Evolutionary conservation across 345 rosid species (phyloP), one percentile per base, ranked within the genome.

Genomic region (Anastatica hierochuntica): DNA sequence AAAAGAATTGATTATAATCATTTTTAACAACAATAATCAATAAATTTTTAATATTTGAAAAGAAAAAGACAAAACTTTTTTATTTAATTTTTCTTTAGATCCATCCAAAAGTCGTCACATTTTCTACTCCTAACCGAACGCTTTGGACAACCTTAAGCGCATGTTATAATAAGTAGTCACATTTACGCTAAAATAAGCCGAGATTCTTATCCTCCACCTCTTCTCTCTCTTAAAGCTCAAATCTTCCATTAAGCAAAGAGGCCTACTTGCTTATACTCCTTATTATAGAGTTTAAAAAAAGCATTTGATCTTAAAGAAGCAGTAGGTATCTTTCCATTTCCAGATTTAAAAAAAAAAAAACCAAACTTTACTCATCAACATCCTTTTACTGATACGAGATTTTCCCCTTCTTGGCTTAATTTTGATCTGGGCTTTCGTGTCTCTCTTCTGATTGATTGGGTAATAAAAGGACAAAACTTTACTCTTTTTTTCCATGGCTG

Each of bases 401-500:
- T 49, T 56, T 51, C 43, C 52, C 36, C 45, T 56, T 49, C 52
- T 56, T 33, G 39, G 20, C 51, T 20, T 3, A 17, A 12, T 16
- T 40, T 47, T 57, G 69, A 64, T 66, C 64, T 49, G 59, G 27
- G 64, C 51, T 50, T 58, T 58, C 51, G 6, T 40, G 42, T 54
- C 9, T 64, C 43, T 55, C 23, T 48, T 19, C 20, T 40, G 11
- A 31, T 41, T 49, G 33, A 21, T 49, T 56, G n/a, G 43, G 23
- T 30, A n/a, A 21, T 27, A 47, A 33, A 49, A 38, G 26, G 35
- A 14, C n/a, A 7, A 13, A 1, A 40, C 43, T 59, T 17, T 2
- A 1, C n/a, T n/a, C n/a, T n/a, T 3, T 8, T 6, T 23, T 39
- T 51, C 70, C 61, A 85, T 89, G 97, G 82, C 92, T 58, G 79